Evolutionary conservation across 768 basidiomycete species (phyloP).

Genomic region (Artomyces pyxidatus): DNA sequence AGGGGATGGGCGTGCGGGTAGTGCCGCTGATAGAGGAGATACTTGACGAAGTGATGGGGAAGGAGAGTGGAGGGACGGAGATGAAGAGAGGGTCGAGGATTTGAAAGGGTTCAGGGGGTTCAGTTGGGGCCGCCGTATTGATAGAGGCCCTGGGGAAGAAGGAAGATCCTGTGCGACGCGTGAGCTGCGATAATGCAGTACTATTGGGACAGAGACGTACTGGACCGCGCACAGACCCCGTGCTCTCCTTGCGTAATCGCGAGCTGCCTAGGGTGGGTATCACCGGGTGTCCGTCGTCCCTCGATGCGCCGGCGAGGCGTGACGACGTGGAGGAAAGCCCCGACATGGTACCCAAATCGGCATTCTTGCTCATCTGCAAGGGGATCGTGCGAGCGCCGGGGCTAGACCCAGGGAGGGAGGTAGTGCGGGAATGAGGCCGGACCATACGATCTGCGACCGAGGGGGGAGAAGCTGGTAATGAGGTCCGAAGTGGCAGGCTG

Average conservation of each 20-base stretch:
- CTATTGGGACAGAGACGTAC: conserved; percentile 13
- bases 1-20: conserved; percentile 27
- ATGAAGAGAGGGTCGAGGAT: conserved; percentile 40
- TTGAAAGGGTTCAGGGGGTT: conserved; percentile 41
- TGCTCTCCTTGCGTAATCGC: conserved; percentile 44
- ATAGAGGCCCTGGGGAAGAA: conserved; percentile 31
- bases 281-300: conserved; percentile 25
- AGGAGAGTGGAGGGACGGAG: conserved; percentile 40
- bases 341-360: conserved; percentile 25
- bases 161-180: conserved; percentile 26
- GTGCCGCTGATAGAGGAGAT: conserved; percentile 31
- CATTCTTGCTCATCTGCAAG: conserved; percentile 23
- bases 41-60: conserved; percentile 40
- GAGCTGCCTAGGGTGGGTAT: conserved; percentile 29
- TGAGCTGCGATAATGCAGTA: conserved; percentile 4
- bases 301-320: conserved; percentile 26
- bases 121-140: conserved; percentile 37
- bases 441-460: conserved; percentile 39
- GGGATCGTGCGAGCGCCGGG: conserved; percentile 28
- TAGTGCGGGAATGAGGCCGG: conserved; percentile 31
- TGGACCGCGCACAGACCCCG: conserved; percentile 28
- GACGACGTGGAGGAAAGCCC: conserved; percentile 35
- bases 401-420: conserved; percentile 28
- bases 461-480: conserved; percentile 40
- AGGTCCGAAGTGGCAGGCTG: conserved; percentile 33